phyloP scores from a whole-genome alignment of 805 yeast genomes.

The Zygosaccharomyces lentus region DNA sequence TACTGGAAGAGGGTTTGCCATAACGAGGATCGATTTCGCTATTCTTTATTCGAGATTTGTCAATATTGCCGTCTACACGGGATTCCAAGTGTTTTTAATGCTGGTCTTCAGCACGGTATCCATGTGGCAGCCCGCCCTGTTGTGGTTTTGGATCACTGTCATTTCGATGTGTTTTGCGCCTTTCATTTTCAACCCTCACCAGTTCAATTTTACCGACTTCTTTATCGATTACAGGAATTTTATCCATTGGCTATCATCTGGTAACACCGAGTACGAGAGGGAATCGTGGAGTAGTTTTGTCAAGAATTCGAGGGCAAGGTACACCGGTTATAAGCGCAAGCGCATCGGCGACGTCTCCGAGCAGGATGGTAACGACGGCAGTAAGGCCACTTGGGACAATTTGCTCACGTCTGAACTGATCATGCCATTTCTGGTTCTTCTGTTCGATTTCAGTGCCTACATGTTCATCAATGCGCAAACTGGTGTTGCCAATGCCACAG shows the following conservation, averaged over 20 bases:
- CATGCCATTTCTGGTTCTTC: constrained; percentile 66
- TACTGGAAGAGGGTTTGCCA: constrained; percentile 93
- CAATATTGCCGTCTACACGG: constrained; percentile 70
- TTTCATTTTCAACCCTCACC: constrained; percentile 73
- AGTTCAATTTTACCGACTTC: constrained; percentile 63
- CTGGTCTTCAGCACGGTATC: constrained; percentile 71
- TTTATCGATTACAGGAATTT: constrained; percentile 62
- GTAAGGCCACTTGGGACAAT: constrained; percentile 75
- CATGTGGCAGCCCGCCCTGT: constrained; percentile 72
- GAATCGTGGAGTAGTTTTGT: constrained; percentile 79
- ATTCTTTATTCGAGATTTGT: constrained; percentile 74
- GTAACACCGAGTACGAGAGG: constrained; percentile 60
- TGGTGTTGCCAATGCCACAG: constrained; percentile 56
- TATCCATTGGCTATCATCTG: constrained; percentile 75
- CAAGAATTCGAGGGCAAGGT: constrained; percentile 75
- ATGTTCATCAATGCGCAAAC: constrained; percentile 81
- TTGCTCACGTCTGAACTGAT: constrained; percentile 75
- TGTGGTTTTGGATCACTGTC: constrained; percentile 73
- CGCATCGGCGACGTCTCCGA: constrained; percentile 63
- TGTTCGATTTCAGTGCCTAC: constrained; percentile 67
- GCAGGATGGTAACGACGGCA: constrained; percentile 51
- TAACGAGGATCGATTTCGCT: constrained; percentile 69
- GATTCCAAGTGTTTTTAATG: constrained; percentile 63
- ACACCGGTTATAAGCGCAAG: constrained; percentile 86
- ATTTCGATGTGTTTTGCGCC: constrained; percentile 66